Percentiles rank a stretch among this genome's conserved stretches.
Conservation (phyloP, 768 basidiomycete genomes). For the Antrodiella citrinella region DNA sequence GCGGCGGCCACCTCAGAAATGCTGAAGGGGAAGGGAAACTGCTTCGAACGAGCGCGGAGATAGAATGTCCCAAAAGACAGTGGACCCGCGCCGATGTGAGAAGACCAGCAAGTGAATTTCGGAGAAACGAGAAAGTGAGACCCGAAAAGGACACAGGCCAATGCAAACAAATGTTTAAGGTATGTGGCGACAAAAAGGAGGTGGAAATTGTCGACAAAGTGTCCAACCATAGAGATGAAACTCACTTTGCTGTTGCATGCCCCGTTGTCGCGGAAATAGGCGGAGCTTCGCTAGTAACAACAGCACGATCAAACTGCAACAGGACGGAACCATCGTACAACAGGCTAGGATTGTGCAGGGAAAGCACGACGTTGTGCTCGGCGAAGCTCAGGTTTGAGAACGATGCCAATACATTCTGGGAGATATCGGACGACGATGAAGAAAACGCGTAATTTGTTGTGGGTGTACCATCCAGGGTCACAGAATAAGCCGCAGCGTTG, state of each 20-base stretch:
- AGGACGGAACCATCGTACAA: constrained; percentile 5
- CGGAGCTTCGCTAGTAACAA: constrained; percentile 30
- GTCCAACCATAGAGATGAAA: too few relatives aligned
- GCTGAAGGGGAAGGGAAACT: not conserved
- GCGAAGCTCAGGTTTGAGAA: constrained; percentile 38
- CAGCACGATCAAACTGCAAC: constrained; percentile 50
- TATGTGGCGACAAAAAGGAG: too few relatives aligned
- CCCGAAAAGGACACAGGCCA: too few relatives aligned
- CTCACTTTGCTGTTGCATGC: not conserved
- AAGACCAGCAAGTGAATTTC: too few relatives aligned
- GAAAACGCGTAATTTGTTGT: constrained; percentile 19
- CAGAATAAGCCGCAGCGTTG: constrained; percentile 26
- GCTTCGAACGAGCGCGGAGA: not conserved
- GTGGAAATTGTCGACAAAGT: too few relatives aligned
- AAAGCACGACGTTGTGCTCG: constrained; percentile 49
- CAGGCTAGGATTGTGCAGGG: constrained; percentile 29
- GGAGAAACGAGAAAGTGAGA: too few relatives aligned
- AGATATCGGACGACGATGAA: constrained; percentile 15
- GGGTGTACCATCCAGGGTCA: constrained; percentile 43
- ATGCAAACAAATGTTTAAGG: too few relatives aligned
- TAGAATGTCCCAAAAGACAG: not conserved
- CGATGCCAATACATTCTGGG: constrained; percentile 37
- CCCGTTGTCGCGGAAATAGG: not conserved
- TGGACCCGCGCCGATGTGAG: too few relatives aligned
- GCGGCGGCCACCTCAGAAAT: not conserved